phyloP scores from a whole-genome alignment of 202 grass and related monocot species.

The Panicum virgatum region DNA sequence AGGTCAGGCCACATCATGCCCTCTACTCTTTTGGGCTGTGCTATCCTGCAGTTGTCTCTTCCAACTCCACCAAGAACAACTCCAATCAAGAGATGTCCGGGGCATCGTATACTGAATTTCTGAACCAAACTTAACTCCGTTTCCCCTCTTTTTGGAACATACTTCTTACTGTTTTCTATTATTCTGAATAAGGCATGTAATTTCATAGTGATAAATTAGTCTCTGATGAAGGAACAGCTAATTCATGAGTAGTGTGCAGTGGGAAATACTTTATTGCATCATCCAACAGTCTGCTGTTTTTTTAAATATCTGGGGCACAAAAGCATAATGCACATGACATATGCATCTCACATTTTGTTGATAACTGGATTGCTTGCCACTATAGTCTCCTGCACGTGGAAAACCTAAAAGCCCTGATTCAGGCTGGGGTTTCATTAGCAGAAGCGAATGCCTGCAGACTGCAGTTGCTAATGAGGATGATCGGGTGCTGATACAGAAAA shows the following conservation, averaged over 20 bases:
- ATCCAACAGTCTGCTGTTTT: not conserved
- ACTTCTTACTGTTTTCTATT: constrained; percentile 36
- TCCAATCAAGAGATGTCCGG: no score
- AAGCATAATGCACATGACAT: not conserved
- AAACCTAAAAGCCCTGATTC: constrained; percentile 22
- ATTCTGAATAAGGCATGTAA: constrained; percentile 41
- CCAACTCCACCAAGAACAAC: no score
- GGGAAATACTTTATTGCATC: not conserved
- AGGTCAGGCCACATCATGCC: no score
- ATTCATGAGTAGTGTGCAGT: not conserved
- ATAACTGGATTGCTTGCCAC: not conserved
- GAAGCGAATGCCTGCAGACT: constrained; percentile 54
- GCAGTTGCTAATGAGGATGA: no score
- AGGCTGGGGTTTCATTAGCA: constrained; percentile 64
- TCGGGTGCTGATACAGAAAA: no score
- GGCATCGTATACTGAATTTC: no score
- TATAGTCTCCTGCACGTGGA: not conserved
- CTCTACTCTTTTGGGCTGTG: no score
- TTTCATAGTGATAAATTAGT: not conserved
- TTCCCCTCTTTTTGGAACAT: not conserved
- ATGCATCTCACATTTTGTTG: not conserved
- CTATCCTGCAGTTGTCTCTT: no score
- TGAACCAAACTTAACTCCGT: no score
- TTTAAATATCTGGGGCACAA: not conserved
- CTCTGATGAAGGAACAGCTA: constrained; percentile 10